These are phyloP conservation scores for Podila verticillata DNA, from an alignment of 192 early-diverging fungal species.

Conservation along the genomic window DNA sequence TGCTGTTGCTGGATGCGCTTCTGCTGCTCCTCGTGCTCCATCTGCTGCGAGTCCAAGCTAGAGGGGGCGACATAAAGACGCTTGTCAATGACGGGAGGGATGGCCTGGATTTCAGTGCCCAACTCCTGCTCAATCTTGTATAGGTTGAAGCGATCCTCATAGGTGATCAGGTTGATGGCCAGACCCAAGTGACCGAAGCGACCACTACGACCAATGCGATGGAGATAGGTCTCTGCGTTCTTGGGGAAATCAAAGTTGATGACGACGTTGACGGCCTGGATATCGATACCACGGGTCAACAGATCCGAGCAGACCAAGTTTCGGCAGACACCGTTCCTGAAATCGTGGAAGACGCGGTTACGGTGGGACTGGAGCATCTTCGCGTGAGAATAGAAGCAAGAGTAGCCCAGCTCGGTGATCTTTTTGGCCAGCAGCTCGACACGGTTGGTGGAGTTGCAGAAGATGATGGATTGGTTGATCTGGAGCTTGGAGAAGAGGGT, in stretches of 20 bases:
- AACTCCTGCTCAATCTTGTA: slow-evolving; percentile 99
- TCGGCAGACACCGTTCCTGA: slow-evolving; percentile 96
- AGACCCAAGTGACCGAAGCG: slow-evolving; percentile 96
- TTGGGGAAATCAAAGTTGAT: slow-evolving; percentile 99
- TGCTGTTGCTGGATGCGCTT: slow-evolving; percentile 51
- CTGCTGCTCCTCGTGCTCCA: slow-evolving; percentile 54
- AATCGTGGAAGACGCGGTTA: slow-evolving; percentile 99
- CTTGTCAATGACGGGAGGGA: slow-evolving; percentile 97
- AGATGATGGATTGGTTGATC: slow-evolving; percentile 99
- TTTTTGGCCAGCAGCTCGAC: slow-evolving; percentile 99
- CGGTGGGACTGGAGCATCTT: slow-evolving; percentile 98
- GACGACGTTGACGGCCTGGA: slow-evolving; percentile 99
- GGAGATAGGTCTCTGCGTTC: slow-evolving; percentile 98
- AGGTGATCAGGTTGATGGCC: slow-evolving; percentile 98
- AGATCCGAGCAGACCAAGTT: slow-evolving; percentile 99
- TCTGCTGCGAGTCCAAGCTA: slow-evolving; percentile 74
- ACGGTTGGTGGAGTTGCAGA: slow-evolving; percentile 99
- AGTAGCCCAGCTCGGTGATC: slow-evolving; percentile 99
- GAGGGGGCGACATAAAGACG: slow-evolving; percentile 85
- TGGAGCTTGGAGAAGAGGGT: slow-evolving; percentile 98
- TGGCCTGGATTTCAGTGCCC: slow-evolving; percentile 98
- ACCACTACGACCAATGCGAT: slow-evolving; percentile 98
- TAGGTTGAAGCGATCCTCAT: slow-evolving; percentile 97
- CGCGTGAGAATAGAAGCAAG: slow-evolving; percentile 99
- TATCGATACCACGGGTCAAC: slow-evolving; percentile 98